Conservation (phyloP, 139 green algal species). For the Chara braunii region DNA sequence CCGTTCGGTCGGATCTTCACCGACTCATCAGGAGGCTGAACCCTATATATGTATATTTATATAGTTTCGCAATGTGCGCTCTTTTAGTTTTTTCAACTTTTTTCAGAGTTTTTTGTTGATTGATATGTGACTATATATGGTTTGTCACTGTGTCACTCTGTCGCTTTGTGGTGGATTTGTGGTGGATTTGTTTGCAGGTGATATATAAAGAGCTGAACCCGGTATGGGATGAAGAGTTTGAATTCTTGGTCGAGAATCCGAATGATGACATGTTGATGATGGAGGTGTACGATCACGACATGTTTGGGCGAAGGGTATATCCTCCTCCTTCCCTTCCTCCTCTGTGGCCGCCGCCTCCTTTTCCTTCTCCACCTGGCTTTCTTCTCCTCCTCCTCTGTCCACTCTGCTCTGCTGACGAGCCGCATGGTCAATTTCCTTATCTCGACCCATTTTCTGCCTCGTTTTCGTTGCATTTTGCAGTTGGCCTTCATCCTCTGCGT, state of each 20-base stretch:
- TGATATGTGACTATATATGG: no score
- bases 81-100: no score
- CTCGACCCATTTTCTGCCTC: neutral
- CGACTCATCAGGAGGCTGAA: no score
- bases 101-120: no score
- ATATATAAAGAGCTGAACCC: constrained; percentile 23
- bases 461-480: neutral
- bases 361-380: neutral
- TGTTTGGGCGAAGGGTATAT: constrained; percentile 19
- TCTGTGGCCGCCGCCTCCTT: neutral
- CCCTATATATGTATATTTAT: no score
- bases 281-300: constrained; percentile 32
- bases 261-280: constrained; percentile 19
- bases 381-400: no score
- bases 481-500: neutral
- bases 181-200: constrained; percentile 30
- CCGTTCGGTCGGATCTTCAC: no score
- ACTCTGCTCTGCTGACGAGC: neutral
- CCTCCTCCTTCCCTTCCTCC: neutral
- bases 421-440: neutral
- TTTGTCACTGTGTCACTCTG: no score
- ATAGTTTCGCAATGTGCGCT: no score
- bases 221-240: constrained; percentile 32
- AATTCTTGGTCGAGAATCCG: constrained; percentile 30
- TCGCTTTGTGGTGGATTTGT: no score